Conservation (phyloP, 352 stramenopile genomes). For the Elongisporangium undulatum region DNA sequence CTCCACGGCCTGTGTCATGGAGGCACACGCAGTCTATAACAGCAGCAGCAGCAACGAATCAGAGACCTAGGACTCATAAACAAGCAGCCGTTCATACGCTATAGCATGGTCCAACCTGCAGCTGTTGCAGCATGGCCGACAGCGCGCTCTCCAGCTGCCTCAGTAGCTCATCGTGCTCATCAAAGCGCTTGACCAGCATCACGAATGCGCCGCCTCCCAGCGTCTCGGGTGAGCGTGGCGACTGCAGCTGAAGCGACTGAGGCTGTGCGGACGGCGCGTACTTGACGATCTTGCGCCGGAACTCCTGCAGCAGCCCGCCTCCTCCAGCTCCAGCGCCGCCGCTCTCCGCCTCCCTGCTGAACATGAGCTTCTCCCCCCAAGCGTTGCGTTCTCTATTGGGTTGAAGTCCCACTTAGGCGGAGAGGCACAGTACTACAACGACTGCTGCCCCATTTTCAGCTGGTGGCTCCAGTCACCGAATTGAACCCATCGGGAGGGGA, state of each 20-base stretch:
- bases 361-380: too few species aligned
- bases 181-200: slow-evolving; percentile 40
- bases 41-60: slow-evolving; percentile 4
- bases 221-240: slow-evolving; percentile 6
- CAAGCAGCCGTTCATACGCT: background rate
- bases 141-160: slow-evolving; percentile 41
- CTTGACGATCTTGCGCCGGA: slow-evolving; percentile 57
- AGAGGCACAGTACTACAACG: background rate
- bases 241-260: slow-evolving; percentile 5
- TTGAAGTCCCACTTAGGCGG: background rate
- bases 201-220: slow-evolving; percentile 19
- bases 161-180: slow-evolving; percentile 43
- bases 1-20: slow-evolving; percentile 47
- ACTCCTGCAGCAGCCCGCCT: slow-evolving; percentile 43
- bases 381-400: background rate
- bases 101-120: slow-evolving; percentile 25
- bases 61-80: background rate
- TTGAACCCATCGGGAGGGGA: background rate
- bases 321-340: background rate
- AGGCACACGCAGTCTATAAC: slow-evolving; percentile 24
- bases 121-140: slow-evolving; percentile 44
- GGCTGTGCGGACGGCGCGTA: slow-evolving; percentile 12
- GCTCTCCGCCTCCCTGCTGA: too few species aligned
- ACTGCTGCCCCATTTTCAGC: background rate
- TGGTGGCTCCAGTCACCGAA: background rate